Conservation (phyloP, 768 basidiomycete species). For the Amanita jacksonii region DNA sequence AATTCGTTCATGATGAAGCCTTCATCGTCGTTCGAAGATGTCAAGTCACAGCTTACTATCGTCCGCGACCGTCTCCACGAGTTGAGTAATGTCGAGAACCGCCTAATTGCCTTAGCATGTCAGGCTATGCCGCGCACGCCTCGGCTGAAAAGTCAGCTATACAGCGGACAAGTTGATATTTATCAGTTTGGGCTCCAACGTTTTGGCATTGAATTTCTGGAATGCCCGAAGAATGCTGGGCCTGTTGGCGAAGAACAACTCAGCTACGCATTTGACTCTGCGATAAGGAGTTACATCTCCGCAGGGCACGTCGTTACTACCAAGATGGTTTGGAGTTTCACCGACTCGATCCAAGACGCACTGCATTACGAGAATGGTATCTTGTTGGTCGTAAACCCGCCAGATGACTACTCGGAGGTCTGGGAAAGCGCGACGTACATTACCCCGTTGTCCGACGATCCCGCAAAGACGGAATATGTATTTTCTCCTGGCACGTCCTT, state of each 20-base stretch:
- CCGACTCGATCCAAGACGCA: slow-evolving; percentile 6
- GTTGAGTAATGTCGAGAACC: slow-evolving; percentile 10
- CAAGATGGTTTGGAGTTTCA: slow-evolving; percentile 12
- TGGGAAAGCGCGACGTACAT: slow-evolving; percentile 2
- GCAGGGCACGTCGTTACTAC: slow-evolving; percentile 6
- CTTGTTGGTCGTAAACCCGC: slow-evolving; percentile 6
- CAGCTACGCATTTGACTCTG: neutral
- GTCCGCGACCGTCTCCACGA: slow-evolving; percentile 1
- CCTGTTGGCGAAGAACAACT: neutral
- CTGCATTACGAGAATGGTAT: slow-evolving; percentile 11
- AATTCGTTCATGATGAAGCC: slow-evolving; percentile 11
- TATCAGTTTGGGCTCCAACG: too few species aligned
- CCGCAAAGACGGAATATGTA: too few species aligned
- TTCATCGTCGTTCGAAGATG: too few species aligned
- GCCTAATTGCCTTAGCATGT: slow-evolving; percentile 6
- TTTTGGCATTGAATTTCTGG: slow-evolving; percentile 8
- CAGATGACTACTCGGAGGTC: neutral
- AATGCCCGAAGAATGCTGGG: too few species aligned
- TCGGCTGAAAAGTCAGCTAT: slow-evolving; percentile 3
- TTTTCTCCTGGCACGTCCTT: too few species aligned
- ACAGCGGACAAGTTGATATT: slow-evolving; percentile 10
- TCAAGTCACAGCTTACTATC: too few species aligned
- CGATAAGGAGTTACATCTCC: too few species aligned
- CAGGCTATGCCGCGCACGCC: slow-evolving; percentile 10
- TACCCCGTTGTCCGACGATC: too few species aligned